phyloP scores from a whole-genome alignment of 768 basidiomycete species.

The Amylocystis lapponica region DNA sequence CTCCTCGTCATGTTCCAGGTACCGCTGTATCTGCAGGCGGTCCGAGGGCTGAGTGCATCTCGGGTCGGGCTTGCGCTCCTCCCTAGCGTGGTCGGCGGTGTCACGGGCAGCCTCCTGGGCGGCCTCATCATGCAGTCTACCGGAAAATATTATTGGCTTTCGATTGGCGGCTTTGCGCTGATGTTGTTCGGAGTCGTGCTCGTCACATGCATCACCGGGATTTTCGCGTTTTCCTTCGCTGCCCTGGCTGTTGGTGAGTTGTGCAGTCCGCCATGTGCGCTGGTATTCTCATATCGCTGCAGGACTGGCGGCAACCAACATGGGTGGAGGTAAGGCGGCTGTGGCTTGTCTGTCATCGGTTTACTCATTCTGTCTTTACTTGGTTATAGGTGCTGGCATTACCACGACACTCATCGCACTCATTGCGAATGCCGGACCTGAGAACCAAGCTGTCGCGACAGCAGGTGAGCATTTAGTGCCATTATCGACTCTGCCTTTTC shows the following conservation, averaged over 20 bases:
- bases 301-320: constrained; percentile 16
- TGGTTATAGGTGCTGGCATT: constrained; percentile 38
- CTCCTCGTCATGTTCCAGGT: constrained; percentile 47
- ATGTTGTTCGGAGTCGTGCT: constrained; percentile 34
- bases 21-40: constrained; percentile 55
- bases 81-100: constrained; percentile 38
- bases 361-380: background rate
- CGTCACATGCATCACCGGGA: constrained; percentile 36
- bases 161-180: constrained; percentile 35
- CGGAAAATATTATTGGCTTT: constrained; percentile 50
- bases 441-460: constrained; percentile 60
- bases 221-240: constrained; percentile 29
- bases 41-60: constrained; percentile 39
- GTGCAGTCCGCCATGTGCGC: background rate
- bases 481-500: background rate
- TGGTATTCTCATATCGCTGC: background rate
- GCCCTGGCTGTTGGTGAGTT: constrained; percentile 38
- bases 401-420: constrained; percentile 55
- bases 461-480: constrained; percentile 35
- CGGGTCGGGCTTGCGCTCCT: constrained; percentile 49
- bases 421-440: constrained; percentile 56
- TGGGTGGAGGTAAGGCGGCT: constrained; percentile 20
- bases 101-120: constrained; percentile 43
- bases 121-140: constrained; percentile 54
- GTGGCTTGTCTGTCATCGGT: too few relatives aligned